A percentile compares a stretch with the other conserved stretches of the same genome.
Evolutionary conservation across 2,329 filamentous ascomycete genomes (phyloP).

Genomic region (Diplodia corticola): DNA sequence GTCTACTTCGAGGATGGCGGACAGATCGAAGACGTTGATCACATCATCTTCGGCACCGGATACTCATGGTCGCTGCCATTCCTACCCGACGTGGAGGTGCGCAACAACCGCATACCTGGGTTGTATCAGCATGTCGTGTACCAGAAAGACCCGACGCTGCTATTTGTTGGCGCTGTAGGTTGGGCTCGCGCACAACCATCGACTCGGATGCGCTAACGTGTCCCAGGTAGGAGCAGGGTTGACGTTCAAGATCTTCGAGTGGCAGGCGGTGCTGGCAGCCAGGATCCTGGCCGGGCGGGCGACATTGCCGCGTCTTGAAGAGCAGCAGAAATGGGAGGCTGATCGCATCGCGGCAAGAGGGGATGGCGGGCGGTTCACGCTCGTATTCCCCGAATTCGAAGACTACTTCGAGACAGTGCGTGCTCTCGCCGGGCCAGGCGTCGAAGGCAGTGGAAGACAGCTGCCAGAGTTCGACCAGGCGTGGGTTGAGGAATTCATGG

Average conservation of each 20-base stretch:
- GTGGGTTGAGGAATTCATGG: slow-evolving; percentile 55
- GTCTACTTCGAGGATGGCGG: slow-evolving; percentile 61
- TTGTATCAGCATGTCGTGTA: slow-evolving; percentile 62
- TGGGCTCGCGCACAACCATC: neutral
- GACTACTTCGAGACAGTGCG: slow-evolving; percentile 63
- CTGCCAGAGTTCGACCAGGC: slow-evolving; percentile 45
- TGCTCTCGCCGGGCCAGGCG: slow-evolving; percentile 47
- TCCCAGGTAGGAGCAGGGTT: slow-evolving; percentile 50
- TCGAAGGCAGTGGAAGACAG: slow-evolving; percentile 47
- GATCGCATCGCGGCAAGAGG: slow-evolving; percentile 56
- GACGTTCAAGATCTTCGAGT: slow-evolving; percentile 70
- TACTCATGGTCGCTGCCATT: slow-evolving; percentile 67
- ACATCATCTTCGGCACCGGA: slow-evolving; percentile 67
- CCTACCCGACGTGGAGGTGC: slow-evolving; percentile 47
- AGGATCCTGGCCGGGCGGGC: slow-evolving; percentile 58
- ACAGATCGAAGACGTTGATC: slow-evolving; percentile 55
- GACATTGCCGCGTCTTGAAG: slow-evolving; percentile 49
- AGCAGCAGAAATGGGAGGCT: slow-evolving; percentile 59
- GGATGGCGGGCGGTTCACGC: slow-evolving; percentile 58
- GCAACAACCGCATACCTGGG: slow-evolving; percentile 57
- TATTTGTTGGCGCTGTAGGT: slow-evolving; percentile 60
- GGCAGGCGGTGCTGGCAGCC: slow-evolving; percentile 65
- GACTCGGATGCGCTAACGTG: neutral
- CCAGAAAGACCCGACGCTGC: slow-evolving; percentile 54
- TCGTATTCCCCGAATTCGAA: slow-evolving; percentile 63